phyloP scores from a whole-genome alignment of 1,139 yeast genomes.

The Zygosaccharomyces pseudobailii region DNA sequence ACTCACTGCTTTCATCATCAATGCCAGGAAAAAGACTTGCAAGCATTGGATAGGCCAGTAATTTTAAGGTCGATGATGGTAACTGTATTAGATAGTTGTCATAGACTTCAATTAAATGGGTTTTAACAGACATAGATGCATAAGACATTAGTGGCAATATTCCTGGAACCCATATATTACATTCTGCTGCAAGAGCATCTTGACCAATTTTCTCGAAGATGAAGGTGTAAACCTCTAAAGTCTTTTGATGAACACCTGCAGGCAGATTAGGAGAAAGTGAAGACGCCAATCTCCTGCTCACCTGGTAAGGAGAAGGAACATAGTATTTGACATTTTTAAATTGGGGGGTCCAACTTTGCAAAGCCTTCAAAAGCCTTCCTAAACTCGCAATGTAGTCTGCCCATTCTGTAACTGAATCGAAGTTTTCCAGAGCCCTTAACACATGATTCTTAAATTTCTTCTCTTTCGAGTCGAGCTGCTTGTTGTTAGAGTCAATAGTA shows the following conservation, averaged over 20 bases:
- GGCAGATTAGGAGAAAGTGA: conserved; percentile 81
- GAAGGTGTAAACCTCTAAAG: conserved; percentile 68
- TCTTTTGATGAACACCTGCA: conserved; percentile 90
- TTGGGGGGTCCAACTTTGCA: conserved; percentile 57
- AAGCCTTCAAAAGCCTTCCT: conserved; percentile 68
- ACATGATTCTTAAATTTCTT: conserved; percentile 61
- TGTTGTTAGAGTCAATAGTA: conserved; percentile 29
- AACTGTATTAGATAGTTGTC: conserved; percentile 52
- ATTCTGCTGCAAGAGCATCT: conserved; percentile 46
- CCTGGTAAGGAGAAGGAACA: conserved; percentile 40
- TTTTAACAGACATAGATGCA: conserved; percentile 85
- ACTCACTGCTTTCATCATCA: conserved; percentile 88
- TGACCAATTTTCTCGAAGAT: conserved; percentile 60
- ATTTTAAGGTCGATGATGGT: conserved; percentile 45
- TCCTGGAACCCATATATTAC: conserved; percentile 83
- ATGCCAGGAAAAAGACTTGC: conserved; percentile 78
- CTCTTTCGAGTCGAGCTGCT: conserved; percentile 49
- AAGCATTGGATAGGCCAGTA: conserved; percentile 62
- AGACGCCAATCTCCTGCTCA: conserved; percentile 33
- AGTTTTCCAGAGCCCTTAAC: conserved; percentile 70
- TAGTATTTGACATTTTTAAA: conserved; percentile 46
- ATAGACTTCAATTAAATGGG: conserved; percentile 61
- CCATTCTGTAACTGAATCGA: conserved; percentile 91
- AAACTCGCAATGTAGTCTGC: conserved; percentile 95
- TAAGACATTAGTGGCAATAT: conserved; percentile 77